These are phyloP conservation scores for Chytriomyces hyalinus DNA, from an alignment of 192 early-diverging fungal species.

Conservation along the genomic window DNA sequence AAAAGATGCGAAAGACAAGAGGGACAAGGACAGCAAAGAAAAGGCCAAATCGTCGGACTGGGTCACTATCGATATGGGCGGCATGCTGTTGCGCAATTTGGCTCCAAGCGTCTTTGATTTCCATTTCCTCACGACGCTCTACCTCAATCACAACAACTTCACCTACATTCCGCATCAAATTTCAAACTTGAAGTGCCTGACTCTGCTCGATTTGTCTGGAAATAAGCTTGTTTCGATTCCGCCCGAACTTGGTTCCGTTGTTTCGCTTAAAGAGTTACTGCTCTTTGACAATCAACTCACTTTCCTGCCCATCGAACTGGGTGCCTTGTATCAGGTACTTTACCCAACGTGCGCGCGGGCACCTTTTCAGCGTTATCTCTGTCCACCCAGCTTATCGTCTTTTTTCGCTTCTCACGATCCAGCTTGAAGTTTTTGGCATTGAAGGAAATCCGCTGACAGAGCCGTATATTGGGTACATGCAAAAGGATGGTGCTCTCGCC, in stretches of 20 bases:
- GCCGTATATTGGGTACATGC: conserved; percentile 75
- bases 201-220: conserved; percentile 83
- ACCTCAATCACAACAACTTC: conserved; percentile 95
- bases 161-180: conserved; percentile 76
- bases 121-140: conserved; percentile 86
- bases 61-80: conserved; percentile 91
- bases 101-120: conserved; percentile 78
- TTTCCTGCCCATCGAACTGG: conserved; percentile 85
- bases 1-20: too few relatives aligned
- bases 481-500: conserved; percentile 77
- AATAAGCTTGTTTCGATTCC: conserved; percentile 85
- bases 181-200: conserved; percentile 67
- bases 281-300: conserved; percentile 91
- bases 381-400: not conserved
- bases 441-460: conserved; percentile 95
- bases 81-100: conserved; percentile 89
- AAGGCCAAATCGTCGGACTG: conserved; percentile 52
- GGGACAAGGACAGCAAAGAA: conserved; percentile 8
- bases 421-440: conserved; percentile 84
- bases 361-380: not conserved
- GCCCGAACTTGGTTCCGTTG: conserved; percentile 86
- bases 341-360: not conserved
- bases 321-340: conserved; percentile 75
- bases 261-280: conserved; percentile 79
- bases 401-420: not conserved